Conservation (phyloP, 139 green algal genomes). For the Chlamydomonas incerta region DNA sequence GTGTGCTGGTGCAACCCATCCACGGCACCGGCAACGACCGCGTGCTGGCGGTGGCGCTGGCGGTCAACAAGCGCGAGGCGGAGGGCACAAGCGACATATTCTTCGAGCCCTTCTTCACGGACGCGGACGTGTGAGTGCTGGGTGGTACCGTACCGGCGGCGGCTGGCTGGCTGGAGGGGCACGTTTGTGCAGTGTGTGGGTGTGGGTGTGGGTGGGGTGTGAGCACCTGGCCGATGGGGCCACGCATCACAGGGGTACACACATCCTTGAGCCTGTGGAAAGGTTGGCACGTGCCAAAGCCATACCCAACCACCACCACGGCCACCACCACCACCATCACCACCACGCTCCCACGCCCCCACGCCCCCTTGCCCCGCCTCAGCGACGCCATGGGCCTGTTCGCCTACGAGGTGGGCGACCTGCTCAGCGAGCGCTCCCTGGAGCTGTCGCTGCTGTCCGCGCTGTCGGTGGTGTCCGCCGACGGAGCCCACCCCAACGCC, state of each 20-base stretch:
- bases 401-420: conserved; percentile 67
- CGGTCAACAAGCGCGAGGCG: conserved; percentile 56
- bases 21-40: conserved; percentile 25
- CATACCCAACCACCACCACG: too few relatives aligned
- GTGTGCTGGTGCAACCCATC: conserved; percentile 37
- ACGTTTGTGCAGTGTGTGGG: too few relatives aligned
- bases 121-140: conserved; percentile 24
- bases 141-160: too few relatives aligned
- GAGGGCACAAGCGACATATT: conserved; percentile 51
- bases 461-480: conserved; percentile 50
- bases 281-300: too few relatives aligned
- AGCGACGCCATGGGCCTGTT: conserved; percentile 68
- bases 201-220: too few relatives aligned
- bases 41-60: conserved; percentile 56
- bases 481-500: conserved; percentile 28
- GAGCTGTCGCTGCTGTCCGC: conserved; percentile 73
- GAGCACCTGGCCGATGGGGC: too few relatives aligned
- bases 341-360: too few relatives aligned
- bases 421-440: conserved; percentile 59
- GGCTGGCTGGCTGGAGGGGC: too few relatives aligned
- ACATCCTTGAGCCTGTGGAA: too few relatives aligned
- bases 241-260: too few relatives aligned
- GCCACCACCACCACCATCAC: too few relatives aligned
- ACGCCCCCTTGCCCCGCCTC: too few relatives aligned
- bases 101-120: conserved; percentile 61